These are phyloP conservation scores for Solanum sejunctum DNA, from an alignment of 257 asterid species.

Conservation along the genomic window DNA sequence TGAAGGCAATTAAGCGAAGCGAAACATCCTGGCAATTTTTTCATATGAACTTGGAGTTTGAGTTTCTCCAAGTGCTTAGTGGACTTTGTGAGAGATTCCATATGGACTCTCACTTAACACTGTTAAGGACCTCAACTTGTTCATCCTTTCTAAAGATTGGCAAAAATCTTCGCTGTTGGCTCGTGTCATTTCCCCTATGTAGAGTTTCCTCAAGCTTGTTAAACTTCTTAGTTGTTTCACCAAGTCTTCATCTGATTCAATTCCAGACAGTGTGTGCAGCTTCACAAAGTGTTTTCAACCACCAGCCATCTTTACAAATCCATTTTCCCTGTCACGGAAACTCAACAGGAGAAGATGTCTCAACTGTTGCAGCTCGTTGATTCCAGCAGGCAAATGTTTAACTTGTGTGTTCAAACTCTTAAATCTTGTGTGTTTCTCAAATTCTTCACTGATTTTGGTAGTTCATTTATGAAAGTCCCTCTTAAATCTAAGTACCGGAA, in stretches of 20 bases:
- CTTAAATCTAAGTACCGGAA: neutral
- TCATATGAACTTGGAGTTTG: conserved; percentile 5
- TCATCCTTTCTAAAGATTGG: conserved; percentile 6
- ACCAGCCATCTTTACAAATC: conserved; percentile 1
- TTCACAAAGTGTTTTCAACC: neutral
- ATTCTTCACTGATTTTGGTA: neutral
- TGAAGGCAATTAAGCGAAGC: conserved; percentile 3
- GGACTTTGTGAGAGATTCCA: neutral
- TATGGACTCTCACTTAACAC: conserved; percentile 7
- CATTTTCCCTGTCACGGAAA: conserved; percentile 6
- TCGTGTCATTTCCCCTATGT: neutral
- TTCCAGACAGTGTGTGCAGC: conserved; percentile 9
- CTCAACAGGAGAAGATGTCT: conserved; percentile 13
- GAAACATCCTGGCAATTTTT: conserved; percentile 7
- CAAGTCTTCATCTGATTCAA: conserved; percentile 7
- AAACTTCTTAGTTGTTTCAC: neutral
- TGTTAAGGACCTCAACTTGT: conserved; percentile 8
- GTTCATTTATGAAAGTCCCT: neutral
- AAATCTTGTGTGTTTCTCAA: too few relatives aligned
- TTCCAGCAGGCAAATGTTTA: conserved; percentile 7
- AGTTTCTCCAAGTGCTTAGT: conserved; percentile 1
- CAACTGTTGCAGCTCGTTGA: conserved; percentile 8
- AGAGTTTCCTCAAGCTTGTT: conserved; percentile 4
- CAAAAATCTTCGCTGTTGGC: conserved; percentile 7
- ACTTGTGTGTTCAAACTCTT: neutral